Evolutionary conservation across 805 yeast species (phyloP).

Genomic region (Teunomyces tritomae): DNA sequence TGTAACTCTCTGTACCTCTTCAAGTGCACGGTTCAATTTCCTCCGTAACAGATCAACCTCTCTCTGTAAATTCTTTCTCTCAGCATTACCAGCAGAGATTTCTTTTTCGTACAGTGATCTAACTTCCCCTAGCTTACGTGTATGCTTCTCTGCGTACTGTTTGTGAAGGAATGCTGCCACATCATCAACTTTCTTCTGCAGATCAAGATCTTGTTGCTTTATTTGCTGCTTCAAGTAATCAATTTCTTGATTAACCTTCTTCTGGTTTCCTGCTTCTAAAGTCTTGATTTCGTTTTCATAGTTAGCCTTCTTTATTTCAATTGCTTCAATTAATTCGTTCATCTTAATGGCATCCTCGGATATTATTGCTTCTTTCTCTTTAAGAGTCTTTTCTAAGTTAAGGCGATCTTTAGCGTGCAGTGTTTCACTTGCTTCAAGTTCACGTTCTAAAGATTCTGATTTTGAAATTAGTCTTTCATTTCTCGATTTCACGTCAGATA

Average conservation of each 20-base stretch:
- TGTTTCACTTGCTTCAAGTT: constrained; percentile 14
- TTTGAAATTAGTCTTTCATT: constrained; percentile 6
- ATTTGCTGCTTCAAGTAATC: constrained; percentile 22
- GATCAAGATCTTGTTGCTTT: constrained; percentile 42
- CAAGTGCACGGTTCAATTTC: constrained; percentile 12
- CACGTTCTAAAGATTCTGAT: constrained; percentile 28
- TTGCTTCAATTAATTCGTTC: constrained; percentile 25
- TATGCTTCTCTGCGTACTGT: constrained; percentile 77
- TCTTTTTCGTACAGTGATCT: constrained; percentile 27
- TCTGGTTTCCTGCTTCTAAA: constrained; percentile 9
- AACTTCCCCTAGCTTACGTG: constrained; percentile 61
- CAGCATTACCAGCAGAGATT: constrained; percentile 7
- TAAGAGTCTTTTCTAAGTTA: background rate
- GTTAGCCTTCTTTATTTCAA: constrained; percentile 13
- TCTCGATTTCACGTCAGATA: constrained; percentile 7
- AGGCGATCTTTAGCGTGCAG: background rate
- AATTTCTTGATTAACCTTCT: constrained; percentile 11
- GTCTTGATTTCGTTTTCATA: constrained; percentile 11
- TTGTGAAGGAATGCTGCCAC: constrained; percentile 68
- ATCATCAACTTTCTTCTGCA: constrained; percentile 55
- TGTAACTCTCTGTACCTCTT: constrained; percentile 13
- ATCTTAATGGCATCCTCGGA: constrained; percentile 29
- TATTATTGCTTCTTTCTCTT: constrained; percentile 31
- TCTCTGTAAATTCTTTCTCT: constrained; percentile 10
- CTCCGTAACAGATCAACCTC: constrained; percentile 14